phyloP scores from a whole-genome alignment of 2,329 filamentous ascomycete species.

The Fusarium sublunatum region DNA sequence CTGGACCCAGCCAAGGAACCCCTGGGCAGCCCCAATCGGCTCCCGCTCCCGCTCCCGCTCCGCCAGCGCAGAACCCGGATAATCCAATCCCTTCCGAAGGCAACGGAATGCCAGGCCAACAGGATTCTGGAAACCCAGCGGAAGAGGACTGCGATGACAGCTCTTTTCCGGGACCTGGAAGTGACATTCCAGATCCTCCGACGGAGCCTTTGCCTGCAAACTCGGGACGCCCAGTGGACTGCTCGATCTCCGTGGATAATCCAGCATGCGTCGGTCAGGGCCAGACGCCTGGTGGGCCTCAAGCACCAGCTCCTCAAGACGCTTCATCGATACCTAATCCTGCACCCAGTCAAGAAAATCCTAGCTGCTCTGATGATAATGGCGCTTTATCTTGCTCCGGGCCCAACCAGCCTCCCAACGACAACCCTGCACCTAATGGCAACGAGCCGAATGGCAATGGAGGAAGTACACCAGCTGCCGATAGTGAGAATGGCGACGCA shows the following conservation, averaged over 20 bases:
- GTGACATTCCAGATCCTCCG: background rate
- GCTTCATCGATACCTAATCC: slow-evolving; percentile 3
- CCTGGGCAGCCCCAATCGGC: slow-evolving; percentile 8
- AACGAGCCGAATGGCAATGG: background rate
- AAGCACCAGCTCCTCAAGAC: slow-evolving; percentile 7
- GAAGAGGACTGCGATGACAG: slow-evolving; percentile 20
- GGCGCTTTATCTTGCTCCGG: background rate
- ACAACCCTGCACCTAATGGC: background rate
- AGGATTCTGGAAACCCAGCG: background rate
- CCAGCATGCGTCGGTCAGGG: slow-evolving; percentile 9
- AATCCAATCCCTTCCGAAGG: background rate
- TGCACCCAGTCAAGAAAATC: background rate
- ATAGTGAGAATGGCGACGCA: background rate
- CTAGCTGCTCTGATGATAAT: background rate
- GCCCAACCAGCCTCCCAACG: background rate
- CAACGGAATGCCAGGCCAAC: background rate
- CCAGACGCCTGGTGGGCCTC: slow-evolving; percentile 1
- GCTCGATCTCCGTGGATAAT: background rate
- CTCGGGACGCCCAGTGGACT: slow-evolving; percentile 4
- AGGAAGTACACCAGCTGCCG: background rate
- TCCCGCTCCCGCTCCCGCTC: slow-evolving; percentile 8
- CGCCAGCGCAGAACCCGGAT: slow-evolving; percentile 3
- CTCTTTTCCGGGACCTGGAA: background rate
- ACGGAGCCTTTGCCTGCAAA: background rate
- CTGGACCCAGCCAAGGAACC: background rate